Percentiles rank a stretch among this genome's conserved stretches.
Evolutionary conservation across 2,329 filamentous ascomycete species (phyloP).

Genomic region (Huntiella abstrusa): DNA sequence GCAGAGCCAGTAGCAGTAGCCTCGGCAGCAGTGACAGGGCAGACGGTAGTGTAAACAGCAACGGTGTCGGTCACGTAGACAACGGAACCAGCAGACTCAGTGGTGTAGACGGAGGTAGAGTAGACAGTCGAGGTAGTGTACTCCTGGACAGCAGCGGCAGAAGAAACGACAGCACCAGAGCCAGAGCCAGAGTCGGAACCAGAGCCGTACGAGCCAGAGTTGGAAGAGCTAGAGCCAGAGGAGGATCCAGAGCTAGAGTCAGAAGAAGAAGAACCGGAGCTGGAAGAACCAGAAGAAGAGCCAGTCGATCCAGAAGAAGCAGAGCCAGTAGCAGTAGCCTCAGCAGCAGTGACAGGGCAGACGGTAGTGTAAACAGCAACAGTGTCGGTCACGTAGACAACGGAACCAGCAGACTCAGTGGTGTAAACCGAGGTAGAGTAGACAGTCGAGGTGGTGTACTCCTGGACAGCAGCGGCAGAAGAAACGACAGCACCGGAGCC

Average conservation of each 20-base stretch:
- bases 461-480: background rate
- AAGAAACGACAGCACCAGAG: background rate
- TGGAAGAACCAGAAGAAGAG: background rate
- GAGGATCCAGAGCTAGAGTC: background rate
- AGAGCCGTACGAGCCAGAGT: slow-evolving; percentile 12
- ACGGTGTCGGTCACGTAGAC: slow-evolving; percentile 22
- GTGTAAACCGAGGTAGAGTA: slow-evolving; percentile 3
- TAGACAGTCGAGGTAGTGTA: slow-evolving; percentile 7
- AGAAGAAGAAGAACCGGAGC: background rate
- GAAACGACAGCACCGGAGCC: background rate
- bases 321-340: background rate
- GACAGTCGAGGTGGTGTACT: slow-evolving; percentile 6
- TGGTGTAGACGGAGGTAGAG: slow-evolving; percentile 2
- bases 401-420: slow-evolving; percentile 16
- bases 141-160: background rate
- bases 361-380: slow-evolving; percentile 23
- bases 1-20: slow-evolving; percentile 24
- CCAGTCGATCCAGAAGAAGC: background rate
- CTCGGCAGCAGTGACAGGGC: slow-evolving; percentile 24
- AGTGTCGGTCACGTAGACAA: slow-evolving; percentile 21
- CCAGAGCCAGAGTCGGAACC: background rate
- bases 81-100: slow-evolving; percentile 17
- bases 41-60: slow-evolving; percentile 23
- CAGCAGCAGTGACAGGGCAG: slow-evolving; percentile 25
- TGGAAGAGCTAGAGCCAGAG: background rate